These are phyloP conservation scores for Pelargonium citronellum DNA, from an alignment of 441 rosid genomes.

Conservation along the genomic window DNA sequence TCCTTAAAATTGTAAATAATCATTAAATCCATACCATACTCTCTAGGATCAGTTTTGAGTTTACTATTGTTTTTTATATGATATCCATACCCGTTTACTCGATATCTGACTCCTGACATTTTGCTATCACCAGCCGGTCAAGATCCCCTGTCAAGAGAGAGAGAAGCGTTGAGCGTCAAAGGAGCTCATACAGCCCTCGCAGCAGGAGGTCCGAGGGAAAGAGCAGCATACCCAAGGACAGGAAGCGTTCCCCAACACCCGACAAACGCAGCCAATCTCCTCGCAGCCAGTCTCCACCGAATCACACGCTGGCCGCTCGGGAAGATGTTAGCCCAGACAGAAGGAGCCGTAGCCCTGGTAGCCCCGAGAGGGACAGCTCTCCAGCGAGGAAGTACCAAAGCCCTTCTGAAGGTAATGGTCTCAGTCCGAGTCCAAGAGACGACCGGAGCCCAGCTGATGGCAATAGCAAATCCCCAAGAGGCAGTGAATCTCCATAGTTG, in stretches of 20 bases:
- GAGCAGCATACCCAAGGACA: constrained; percentile 36
- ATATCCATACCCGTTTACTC: too few species aligned
- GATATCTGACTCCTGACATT: background rate
- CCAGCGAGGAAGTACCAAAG: constrained; percentile 32
- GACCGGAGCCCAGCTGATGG: constrained; percentile 47
- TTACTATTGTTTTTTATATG: too few species aligned
- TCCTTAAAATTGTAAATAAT: too few species aligned
- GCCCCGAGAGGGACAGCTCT: constrained; percentile 30
- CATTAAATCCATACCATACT: too few species aligned
- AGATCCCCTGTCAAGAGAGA: constrained; percentile 61
- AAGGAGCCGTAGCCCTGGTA: constrained; percentile 32
- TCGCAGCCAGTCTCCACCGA: constrained; percentile 29
- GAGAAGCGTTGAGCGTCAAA: constrained; percentile 35
- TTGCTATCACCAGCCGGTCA: constrained; percentile 38
- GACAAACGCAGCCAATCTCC: constrained; percentile 35
- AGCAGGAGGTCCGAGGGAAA: constrained; percentile 26
- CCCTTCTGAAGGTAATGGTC: constrained; percentile 38
- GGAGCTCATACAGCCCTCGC: constrained; percentile 39
- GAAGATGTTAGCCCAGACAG: constrained; percentile 36
- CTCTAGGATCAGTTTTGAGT: too few species aligned
- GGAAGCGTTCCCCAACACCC: constrained; percentile 42
- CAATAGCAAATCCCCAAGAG: constrained; percentile 38
- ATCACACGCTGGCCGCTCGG: constrained; percentile 21
- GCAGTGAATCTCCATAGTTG: constrained; percentile 47
- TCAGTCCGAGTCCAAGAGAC: constrained; percentile 36